Conservation (phyloP, 148 eudicot species). For the Rheum nobile region DNA sequence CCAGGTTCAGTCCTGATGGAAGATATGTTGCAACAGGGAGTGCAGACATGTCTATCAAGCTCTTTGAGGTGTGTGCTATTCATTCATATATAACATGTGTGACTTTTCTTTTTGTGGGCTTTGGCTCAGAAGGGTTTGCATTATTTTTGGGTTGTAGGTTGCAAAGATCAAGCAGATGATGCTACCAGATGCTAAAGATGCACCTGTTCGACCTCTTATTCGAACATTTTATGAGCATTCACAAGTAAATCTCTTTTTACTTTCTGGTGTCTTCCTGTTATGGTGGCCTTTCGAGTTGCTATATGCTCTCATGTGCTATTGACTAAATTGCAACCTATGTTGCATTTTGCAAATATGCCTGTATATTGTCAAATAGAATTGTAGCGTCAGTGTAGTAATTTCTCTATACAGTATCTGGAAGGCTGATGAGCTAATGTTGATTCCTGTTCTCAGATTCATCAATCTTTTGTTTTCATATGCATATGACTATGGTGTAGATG, state of each 20-base stretch:
- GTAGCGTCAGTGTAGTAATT: not conserved
- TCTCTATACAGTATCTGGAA: not conserved
- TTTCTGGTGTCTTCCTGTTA: not conserved
- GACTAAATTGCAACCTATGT: not conserved
- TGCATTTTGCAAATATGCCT: not conserved
- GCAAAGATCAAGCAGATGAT: slow-evolving; percentile 76
- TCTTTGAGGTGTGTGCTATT: slow-evolving; percentile 54
- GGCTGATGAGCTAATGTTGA: not conserved
- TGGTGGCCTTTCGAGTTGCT: not conserved
- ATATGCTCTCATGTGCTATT: not conserved
- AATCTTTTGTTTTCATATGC: not conserved
- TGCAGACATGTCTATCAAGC: slow-evolving; percentile 80
- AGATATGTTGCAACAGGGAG: slow-evolving; percentile 83
- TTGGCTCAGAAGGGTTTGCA: not conserved
- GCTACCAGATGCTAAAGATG: slow-evolving; percentile 67
- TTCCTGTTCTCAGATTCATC: not conserved
- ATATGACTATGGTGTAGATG: not conserved
- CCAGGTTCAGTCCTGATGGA: slow-evolving; percentile 87
- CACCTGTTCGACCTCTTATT: slow-evolving; percentile 65
- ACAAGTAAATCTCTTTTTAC: slow-evolving; percentile 33
- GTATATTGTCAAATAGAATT: not conserved
- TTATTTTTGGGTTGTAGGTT: slow-evolving; percentile 25
- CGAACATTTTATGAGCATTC: slow-evolving; percentile 77
- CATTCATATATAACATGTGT: not conserved
- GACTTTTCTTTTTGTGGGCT: not conserved